Evolutionary conservation across 768 basidiomycete species (phyloP).

Genomic region (Terana coerulea): DNA sequence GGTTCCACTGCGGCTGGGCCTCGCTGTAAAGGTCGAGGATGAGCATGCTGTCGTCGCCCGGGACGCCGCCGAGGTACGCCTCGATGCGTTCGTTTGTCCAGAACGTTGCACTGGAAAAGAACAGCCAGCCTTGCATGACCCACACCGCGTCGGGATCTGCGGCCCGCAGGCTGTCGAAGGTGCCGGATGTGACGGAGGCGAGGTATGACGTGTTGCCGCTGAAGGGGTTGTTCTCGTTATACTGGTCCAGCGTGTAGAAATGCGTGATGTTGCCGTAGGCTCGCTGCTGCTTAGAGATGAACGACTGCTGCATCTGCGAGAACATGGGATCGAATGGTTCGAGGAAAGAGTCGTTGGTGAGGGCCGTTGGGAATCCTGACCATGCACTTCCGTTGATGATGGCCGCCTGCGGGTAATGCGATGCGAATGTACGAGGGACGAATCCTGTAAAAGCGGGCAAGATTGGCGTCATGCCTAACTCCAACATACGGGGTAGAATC

Average conservation of each 20-base stretch:
- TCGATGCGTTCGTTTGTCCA: slow-evolving; percentile 38
- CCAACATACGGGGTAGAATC: slow-evolving; percentile 35
- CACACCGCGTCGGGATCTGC: slow-evolving; percentile 38
- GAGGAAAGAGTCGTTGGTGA: slow-evolving; percentile 37
- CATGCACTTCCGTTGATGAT: slow-evolving; percentile 34
- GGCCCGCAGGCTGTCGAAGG: slow-evolving; percentile 33
- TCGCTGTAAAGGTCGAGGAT: slow-evolving; percentile 39
- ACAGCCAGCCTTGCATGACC: slow-evolving; percentile 43
- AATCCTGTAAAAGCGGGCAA: slow-evolving; percentile 41
- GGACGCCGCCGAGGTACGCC: slow-evolving; percentile 36
- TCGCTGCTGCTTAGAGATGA: slow-evolving; percentile 35
- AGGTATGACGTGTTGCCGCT: slow-evolving; percentile 32
- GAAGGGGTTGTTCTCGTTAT: slow-evolving; percentile 39
- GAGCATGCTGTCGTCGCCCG: slow-evolving; percentile 35
- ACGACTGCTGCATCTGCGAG: slow-evolving; percentile 31
- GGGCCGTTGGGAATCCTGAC: slow-evolving; percentile 28
- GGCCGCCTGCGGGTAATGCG: slow-evolving; percentile 31
- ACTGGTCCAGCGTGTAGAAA: slow-evolving; percentile 42
- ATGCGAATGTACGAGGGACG: slow-evolving; percentile 31
- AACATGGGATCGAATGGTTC: slow-evolving; percentile 39
- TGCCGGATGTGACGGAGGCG: slow-evolving; percentile 29
- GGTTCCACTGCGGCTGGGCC: slow-evolving; percentile 38
- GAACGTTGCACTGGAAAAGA: slow-evolving; percentile 32
- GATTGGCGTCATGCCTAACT: slow-evolving; percentile 40
- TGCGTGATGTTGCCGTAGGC: slow-evolving; percentile 37